Conservation (phyloP, 2,329 filamentous ascomycete genomes). For the Nemania sp. region DNA sequence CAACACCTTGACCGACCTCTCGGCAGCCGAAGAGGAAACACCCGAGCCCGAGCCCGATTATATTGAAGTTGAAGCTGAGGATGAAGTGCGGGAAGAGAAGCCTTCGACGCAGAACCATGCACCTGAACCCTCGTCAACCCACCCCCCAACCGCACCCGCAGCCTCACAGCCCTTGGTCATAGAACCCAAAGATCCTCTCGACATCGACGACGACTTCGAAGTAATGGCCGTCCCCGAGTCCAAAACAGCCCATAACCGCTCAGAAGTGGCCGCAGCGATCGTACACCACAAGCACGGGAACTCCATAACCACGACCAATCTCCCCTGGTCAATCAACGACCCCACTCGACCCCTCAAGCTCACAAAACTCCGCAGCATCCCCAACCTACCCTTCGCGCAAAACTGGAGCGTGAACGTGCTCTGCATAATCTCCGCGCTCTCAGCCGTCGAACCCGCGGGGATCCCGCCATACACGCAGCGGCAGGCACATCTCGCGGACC, state of each 20-base stretch:
- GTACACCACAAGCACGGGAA: constrained; percentile 9
- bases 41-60: not conserved
- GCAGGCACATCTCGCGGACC: constrained; percentile 55
- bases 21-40: constrained; percentile 15
- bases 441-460: constrained; percentile 51
- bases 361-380: constrained; percentile 53
- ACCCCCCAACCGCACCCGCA: not conserved
- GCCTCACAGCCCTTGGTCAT: constrained; percentile 4
- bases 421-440: constrained; percentile 52
- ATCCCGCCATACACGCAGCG: constrained; percentile 56
- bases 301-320: constrained; percentile 18
- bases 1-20: constrained; percentile 42
- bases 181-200: constrained; percentile 21
- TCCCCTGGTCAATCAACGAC: constrained; percentile 47
- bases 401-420: constrained; percentile 62
- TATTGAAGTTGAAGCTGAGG: not conserved
- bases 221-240: constrained; percentile 38
- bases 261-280: constrained; percentile 16
- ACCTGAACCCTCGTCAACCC: not conserved
- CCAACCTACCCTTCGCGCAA: constrained; percentile 57
- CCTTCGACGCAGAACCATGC: not conserved
- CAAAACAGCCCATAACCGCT: constrained; percentile 27
- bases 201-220: constrained; percentile 47
- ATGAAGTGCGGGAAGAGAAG: not conserved
- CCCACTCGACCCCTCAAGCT: constrained; percentile 53